A percentile compares a stretch with the other conserved stretches of the same genome.
These are phyloP conservation scores for Aquilaria sinensis DNA, from an alignment of 345 rosid species.

Conservation along the genomic window DNA sequence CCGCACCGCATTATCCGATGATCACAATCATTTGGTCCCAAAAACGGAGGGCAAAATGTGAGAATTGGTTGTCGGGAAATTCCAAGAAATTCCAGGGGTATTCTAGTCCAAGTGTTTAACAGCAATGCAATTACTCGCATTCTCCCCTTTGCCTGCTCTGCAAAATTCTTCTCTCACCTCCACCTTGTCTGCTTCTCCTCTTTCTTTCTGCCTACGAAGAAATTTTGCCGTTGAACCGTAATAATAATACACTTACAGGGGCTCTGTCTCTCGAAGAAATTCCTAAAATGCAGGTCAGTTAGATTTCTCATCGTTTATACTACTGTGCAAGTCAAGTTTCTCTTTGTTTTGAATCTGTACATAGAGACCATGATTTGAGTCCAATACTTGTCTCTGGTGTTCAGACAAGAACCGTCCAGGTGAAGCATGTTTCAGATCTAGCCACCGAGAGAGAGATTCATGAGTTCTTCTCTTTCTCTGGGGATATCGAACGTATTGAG, in stretches of 20 bases:
- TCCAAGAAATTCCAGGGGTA: no score
- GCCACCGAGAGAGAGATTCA: constrained; percentile 94
- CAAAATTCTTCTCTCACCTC: constrained; percentile 4
- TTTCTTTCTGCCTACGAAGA: constrained; percentile 4
- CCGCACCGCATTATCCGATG: no score
- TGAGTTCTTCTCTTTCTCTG: constrained; percentile 98
- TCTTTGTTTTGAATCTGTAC: not conserved
- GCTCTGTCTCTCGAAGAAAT: not conserved
- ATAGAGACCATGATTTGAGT: not conserved
- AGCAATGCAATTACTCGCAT: constrained; percentile 1
- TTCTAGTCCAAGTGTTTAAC: no score
- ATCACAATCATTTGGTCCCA: no score
- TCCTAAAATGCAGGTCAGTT: constrained; percentile 16
- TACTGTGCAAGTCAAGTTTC: not conserved
- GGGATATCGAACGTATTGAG: constrained; percentile 71
- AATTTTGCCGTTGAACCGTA: not conserved
- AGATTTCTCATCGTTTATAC: not conserved
- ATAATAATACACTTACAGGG: no score
- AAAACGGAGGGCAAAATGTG: no score
- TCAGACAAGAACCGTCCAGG: constrained; percentile 79
- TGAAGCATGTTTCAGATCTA: constrained; percentile 85
- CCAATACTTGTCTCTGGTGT: not conserved
- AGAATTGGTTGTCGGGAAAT: no score
- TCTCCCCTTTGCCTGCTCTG: not conserved
- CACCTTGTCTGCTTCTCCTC: constrained; percentile 1